Percentiles rank a stretch among this genome's conserved stretches.
phyloP scores from a whole-genome alignment of 2,329 filamentous ascomycete species.

The Fusarium marasasianum region DNA sequence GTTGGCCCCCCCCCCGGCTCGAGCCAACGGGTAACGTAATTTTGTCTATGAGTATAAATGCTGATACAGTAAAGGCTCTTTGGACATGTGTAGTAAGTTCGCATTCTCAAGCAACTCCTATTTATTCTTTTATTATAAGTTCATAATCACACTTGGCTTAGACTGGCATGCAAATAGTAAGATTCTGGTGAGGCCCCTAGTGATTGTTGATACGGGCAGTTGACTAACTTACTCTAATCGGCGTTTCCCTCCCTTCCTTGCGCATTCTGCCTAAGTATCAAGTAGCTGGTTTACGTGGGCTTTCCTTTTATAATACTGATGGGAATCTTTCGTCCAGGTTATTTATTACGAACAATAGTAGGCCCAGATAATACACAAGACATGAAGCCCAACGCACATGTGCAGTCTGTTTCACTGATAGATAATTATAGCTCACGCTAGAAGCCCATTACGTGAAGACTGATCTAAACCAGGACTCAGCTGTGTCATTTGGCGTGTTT shows the following conservation, averaged over 20 bases:
- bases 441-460: neutral
- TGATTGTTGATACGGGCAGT: neutral
- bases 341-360: neutral
- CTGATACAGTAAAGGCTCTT: neutral
- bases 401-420: constrained; percentile 5
- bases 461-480: neutral
- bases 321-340: neutral
- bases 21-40: too few relatives aligned
- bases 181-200: neutral
- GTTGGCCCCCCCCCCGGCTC: too few relatives aligned
- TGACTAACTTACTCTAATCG: neutral
- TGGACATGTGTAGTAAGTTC: neutral
- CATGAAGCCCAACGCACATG: constrained; percentile 6
- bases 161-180: neutral
- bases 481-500: constrained; percentile 11
- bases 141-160: neutral
- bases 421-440: constrained; percentile 22
- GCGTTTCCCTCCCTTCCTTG: neutral
- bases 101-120: neutral
- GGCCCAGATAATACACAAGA: neutral
- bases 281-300: neutral
- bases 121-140: neutral
- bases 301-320: neutral
- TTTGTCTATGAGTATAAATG: neutral
- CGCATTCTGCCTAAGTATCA: neutral